Evolutionary conservation across 2,329 filamentous ascomycete species (phyloP).

Genomic region (Lecanicillium sp.): DNA sequence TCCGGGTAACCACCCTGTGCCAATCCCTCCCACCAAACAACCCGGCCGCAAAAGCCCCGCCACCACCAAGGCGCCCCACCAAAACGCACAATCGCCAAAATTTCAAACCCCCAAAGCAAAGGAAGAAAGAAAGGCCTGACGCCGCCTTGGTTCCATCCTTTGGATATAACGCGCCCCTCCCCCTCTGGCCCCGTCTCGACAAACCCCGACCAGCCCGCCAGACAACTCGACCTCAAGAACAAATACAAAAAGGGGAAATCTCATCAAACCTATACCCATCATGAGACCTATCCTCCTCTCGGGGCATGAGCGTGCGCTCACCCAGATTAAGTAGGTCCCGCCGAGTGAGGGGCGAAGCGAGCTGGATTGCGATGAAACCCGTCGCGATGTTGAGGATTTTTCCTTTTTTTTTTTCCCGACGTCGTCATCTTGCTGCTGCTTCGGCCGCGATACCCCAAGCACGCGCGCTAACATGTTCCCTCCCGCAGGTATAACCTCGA

Average conservation of each 20-base stretch:
- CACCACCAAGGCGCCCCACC: constrained; percentile 31
- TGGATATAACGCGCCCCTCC: constrained; percentile 9
- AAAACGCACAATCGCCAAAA: constrained; percentile 43
- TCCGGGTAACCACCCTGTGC: not conserved
- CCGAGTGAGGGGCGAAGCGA: constrained; percentile 9
- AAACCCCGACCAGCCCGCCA: constrained; percentile 5
- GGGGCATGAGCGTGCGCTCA: constrained; percentile 94
- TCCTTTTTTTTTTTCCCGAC: not conserved
- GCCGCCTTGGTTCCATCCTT: not conserved
- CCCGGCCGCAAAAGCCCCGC: constrained; percentile 4
- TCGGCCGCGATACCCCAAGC: constrained; percentile 9
- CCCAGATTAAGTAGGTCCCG: constrained; percentile 72
- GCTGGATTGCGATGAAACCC: not conserved
- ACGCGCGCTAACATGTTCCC: constrained; percentile 10
- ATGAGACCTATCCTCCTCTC: constrained; percentile 97
- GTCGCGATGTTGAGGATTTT: not conserved
- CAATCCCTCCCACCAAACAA: not conserved
- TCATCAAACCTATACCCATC: constrained; percentile 30
- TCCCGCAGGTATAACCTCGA: constrained; percentile 73
- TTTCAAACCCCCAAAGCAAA: constrained; percentile 29
- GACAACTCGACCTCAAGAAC: not conserved
- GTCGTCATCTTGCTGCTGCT: not conserved
- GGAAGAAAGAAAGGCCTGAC: not conserved
- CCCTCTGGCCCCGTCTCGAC: constrained; percentile 9
- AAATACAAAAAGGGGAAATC: not conserved